These are phyloP conservation scores for Sequoia sempervirens DNA, from an alignment of 75 land plant genomes.

Conservation along the genomic window DNA sequence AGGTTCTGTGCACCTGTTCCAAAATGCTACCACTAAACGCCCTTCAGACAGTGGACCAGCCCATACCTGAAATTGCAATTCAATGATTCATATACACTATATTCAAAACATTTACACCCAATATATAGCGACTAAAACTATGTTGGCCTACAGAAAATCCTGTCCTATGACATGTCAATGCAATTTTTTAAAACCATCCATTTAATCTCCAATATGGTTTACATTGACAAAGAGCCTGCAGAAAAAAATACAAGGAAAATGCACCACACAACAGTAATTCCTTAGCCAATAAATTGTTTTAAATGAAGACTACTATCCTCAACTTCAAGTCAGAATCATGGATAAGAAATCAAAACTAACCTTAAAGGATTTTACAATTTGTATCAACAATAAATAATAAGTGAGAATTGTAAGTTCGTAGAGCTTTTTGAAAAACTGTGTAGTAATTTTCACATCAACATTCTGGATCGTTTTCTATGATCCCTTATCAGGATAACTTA, in stretches of 20 bases:
- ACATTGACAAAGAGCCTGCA: not conserved
- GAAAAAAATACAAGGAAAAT: not conserved
- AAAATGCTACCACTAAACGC: conserved; percentile 62
- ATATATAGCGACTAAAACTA: not conserved
- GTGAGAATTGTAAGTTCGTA: too few species aligned
- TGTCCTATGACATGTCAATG: not conserved
- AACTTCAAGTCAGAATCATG: not conserved
- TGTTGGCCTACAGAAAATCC: not conserved
- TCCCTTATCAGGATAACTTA: too few species aligned
- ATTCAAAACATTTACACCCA: not conserved
- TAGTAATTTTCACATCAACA: too few species aligned
- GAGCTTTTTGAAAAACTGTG: too few species aligned
- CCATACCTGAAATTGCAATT: conserved; percentile 60
- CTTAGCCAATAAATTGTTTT: not conserved
- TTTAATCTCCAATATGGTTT: not conserved
- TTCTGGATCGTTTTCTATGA: too few species aligned
- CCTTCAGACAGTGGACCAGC: conserved; percentile 78
- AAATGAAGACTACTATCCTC: not conserved
- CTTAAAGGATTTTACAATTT: not conserved
- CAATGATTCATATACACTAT: not conserved
- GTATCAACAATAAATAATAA: too few species aligned
- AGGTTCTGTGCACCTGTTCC: conserved; percentile 68
- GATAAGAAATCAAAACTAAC: not conserved
- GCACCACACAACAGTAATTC: not conserved
- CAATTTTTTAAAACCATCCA: not conserved